phyloP scores from a whole-genome alignment of 148 eudicot species.

The Fagopyrum esculentum region DNA sequence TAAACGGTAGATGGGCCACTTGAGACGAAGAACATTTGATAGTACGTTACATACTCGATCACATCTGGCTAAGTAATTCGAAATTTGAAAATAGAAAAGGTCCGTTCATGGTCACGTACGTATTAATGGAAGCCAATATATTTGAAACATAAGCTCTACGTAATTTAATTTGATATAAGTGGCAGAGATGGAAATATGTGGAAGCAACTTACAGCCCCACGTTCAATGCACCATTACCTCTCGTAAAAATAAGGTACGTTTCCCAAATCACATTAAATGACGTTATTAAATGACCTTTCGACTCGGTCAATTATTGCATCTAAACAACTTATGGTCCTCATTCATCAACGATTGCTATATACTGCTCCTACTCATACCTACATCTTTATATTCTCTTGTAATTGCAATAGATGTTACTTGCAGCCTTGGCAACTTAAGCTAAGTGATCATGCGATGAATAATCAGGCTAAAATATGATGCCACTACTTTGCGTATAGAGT shows the following conservation, averaged over 20 bases:
- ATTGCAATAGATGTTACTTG: too few relatives aligned
- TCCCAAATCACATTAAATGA: too few relatives aligned
- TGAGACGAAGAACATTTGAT: background rate
- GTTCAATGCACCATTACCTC: conserved; percentile 4
- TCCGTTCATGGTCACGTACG: background rate
- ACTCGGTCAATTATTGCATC: background rate
- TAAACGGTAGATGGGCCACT: background rate
- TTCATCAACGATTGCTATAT: background rate
- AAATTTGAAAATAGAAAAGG: background rate
- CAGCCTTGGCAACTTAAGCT: too few relatives aligned
- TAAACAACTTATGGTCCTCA: background rate
- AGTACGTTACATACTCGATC: too few relatives aligned
- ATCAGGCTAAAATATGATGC: too few relatives aligned
- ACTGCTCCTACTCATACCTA: too few relatives aligned
- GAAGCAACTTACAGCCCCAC: conserved; percentile 11
- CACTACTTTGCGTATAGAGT: too few relatives aligned
- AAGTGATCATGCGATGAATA: too few relatives aligned
- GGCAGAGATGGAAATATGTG: conserved; percentile 1
- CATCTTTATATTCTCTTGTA: too few relatives aligned
- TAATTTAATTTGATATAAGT: background rate
- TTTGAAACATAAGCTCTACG: background rate
- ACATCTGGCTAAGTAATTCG: background rate
- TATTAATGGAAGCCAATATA: conserved; percentile 3
- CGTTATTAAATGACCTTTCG: background rate
- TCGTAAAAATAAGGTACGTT: background rate